These are phyloP conservation scores for Brassica balearica DNA, from an alignment of 441 rosid genomes.

Conservation along the genomic window DNA sequence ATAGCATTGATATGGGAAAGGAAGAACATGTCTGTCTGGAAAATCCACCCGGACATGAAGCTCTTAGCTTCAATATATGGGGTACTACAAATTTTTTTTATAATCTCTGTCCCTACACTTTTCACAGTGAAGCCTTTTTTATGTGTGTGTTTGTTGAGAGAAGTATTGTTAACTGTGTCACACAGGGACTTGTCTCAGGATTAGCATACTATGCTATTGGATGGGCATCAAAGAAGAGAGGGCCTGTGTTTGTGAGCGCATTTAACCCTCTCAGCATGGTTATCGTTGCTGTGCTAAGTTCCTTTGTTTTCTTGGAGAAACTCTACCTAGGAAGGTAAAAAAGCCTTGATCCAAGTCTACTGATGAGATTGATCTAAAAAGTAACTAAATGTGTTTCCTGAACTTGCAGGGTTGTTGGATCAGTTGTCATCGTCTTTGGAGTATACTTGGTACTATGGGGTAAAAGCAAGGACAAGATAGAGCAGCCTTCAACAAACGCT, in stretches of 20 bases:
- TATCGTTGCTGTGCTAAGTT: constrained; percentile 72
- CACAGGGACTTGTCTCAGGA: constrained; percentile 91
- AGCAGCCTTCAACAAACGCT: constrained; percentile 39
- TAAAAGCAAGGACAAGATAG: constrained; percentile 67
- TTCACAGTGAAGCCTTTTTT: neutral
- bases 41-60: constrained; percentile 64
- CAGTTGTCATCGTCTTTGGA: constrained; percentile 74
- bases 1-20: constrained; percentile 69
- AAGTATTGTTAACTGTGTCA: constrained; percentile 34
- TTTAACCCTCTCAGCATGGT: constrained; percentile 82
- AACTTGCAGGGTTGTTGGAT: constrained; percentile 74
- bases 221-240: constrained; percentile 68
- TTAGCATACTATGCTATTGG: constrained; percentile 82
- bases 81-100: constrained; percentile 55
- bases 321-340: constrained; percentile 52
- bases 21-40: constrained; percentile 60
- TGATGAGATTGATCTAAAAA: neutral
- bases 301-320: constrained; percentile 69
- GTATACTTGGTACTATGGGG: constrained; percentile 89
- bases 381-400: constrained; percentile 15
- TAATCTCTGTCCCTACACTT: neutral
- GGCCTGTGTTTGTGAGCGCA: constrained; percentile 93
- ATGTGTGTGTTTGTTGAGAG: constrained; percentile 6
- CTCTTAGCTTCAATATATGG: constrained; percentile 77
- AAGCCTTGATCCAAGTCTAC: neutral